Evolutionary conservation across 495 filamentous ascomycete genomes (phyloP), one percentile per base, ranked within the genome.

Genomic region (Penicillium mononematosum): DNA sequence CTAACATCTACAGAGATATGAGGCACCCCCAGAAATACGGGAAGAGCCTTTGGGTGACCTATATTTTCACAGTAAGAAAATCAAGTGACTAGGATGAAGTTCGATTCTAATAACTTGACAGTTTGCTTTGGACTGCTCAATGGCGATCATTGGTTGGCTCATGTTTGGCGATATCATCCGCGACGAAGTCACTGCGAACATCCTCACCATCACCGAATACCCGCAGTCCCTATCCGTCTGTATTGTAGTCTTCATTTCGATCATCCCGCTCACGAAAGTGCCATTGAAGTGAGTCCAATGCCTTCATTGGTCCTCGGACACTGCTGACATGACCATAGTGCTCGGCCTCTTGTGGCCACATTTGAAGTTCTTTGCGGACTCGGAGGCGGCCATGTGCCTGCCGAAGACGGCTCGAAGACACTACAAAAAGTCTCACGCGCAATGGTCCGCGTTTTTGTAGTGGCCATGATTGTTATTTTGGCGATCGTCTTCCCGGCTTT

Each of bases 1-100:
- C 94, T 2, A 96, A 96, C 64, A 96, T 98, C 65, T 98, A 96
- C 70, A 83, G 92, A 50, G 94, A 98, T 73, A 98, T 98, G 94
- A 81, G 94, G 58, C 94, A 98, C 69, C 92, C 94, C 0, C 80
- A 88, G 45, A 94, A 91, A 65, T 98, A 94, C 69, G 79, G 77
- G 20, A 83, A 82, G 69, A 88, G 86, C 48, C 79, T 97, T 19
- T 84, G 87, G 65, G 81, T 86, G 41, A 96, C 92, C 1, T 98
- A 94, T 66, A 71, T 84, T n/a, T 97, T 96, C 71, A 96, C 92
- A 43, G 89, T 93, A 81, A 67, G 85, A 64, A 44, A 7, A 50
- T 45, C 43, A 47, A 11, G n/a, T 14, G 10, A 43, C 8, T 46
- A 27, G 19, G 6, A 27, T 1, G 10, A 46, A 48, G 1, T 48